Evolutionary conservation across 2,329 filamentous ascomycete species (phyloP).

Genomic region (Fusarium cicatricum): DNA sequence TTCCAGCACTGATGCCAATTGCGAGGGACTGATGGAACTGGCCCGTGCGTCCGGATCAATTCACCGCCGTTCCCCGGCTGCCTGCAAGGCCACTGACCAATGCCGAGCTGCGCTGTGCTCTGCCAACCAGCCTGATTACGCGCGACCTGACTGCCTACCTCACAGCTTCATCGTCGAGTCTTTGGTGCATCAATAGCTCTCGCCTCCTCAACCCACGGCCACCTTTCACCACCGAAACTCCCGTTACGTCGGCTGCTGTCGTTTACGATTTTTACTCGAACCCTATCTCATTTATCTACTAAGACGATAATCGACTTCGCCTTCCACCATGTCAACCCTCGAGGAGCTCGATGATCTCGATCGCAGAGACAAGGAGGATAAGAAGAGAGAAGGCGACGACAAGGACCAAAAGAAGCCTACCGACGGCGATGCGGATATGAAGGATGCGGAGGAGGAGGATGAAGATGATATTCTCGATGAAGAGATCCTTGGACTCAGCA

Average conservation of each 20-base stretch:
- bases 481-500: conserved; percentile 91
- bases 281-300: neutral
- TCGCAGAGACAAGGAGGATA: conserved; percentile 79
- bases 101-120: conserved; percentile 25
- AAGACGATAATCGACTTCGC: conserved; percentile 8
- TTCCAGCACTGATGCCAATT: conserved; percentile 14
- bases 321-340: conserved; percentile 78
- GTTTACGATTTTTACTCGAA: neutral
- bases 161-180: conserved; percentile 33
- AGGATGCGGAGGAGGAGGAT: conserved; percentile 78
- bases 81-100: conserved; percentile 22
- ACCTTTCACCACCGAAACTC: conserved; percentile 5
- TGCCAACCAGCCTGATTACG: conserved; percentile 41
- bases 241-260: neutral
- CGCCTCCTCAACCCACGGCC: conserved; percentile 15
- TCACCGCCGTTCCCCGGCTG: conserved; percentile 29
- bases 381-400: conserved; percentile 51
- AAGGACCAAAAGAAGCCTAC: conserved; percentile 55
- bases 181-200: conserved; percentile 26
- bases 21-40: conserved; percentile 2
- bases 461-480: conserved; percentile 89
- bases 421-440: conserved; percentile 88
- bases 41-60: conserved; percentile 40
- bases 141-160: conserved; percentile 44
- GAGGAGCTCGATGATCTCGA: conserved; percentile 93